Evolutionary conservation across 345 rosid genomes (phyloP).

Genomic region (Corchorus capsularis): DNA sequence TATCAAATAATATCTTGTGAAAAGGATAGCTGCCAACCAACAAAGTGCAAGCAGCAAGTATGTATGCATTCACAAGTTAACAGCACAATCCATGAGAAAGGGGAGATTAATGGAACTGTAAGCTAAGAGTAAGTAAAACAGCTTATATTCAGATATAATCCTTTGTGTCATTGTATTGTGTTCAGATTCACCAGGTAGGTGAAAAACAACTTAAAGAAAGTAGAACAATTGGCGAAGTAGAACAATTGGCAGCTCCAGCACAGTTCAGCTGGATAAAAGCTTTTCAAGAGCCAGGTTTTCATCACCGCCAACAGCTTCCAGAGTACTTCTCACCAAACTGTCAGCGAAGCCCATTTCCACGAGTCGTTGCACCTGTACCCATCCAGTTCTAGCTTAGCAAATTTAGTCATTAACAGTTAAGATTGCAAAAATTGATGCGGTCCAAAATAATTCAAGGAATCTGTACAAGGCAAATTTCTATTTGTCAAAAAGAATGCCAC

Average conservation of each 20-base stretch:
- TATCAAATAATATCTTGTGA: no score
- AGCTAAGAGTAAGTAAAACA: neutral
- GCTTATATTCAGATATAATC: constrained; percentile 14
- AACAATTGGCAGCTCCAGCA: constrained; percentile 14
- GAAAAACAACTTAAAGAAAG: neutral
- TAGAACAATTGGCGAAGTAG: constrained; percentile 12
- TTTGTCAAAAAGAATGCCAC: neutral
- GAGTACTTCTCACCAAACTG: constrained; percentile 69
- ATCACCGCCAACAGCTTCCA: constrained; percentile 88
- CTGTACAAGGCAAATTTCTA: neutral
- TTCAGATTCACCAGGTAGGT: constrained; percentile 10
- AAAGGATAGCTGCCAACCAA: neutral
- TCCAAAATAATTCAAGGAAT: constrained; percentile 5
- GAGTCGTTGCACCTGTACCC: constrained; percentile 72
- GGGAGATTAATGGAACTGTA: neutral
- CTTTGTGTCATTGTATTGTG: constrained; percentile 10
- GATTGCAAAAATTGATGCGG: neutral
- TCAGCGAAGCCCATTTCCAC: constrained; percentile 97
- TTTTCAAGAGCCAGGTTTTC: constrained; percentile 95
- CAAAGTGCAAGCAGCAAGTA: constrained; percentile 4
- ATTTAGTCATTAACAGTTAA: neutral
- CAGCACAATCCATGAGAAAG: neutral
- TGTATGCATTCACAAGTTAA: neutral
- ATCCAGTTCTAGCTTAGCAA: constrained; percentile 19
- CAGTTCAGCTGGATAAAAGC: constrained; percentile 66